Conservation (phyloP, 73 alveolate genomes). For the Paramecium tetraurelia region DNA sequence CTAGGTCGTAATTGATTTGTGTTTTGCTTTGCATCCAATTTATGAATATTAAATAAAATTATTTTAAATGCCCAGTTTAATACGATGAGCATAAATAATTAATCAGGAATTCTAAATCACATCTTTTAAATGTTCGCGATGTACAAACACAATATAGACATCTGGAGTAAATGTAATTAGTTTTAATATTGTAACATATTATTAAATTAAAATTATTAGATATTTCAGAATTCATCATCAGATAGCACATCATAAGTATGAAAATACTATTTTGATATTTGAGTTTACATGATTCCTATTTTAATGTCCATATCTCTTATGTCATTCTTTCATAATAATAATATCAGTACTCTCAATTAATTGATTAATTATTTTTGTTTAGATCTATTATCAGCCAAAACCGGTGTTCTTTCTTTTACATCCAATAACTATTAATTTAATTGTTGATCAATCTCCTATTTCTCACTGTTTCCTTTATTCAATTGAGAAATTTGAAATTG, state of each 20-base stretch:
- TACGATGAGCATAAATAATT: not conserved
- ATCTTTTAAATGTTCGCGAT: not conserved
- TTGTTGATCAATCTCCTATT: not conserved
- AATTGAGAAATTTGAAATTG: not conserved
- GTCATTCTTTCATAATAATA: not conserved
- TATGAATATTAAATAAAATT: not conserved
- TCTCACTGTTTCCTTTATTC: not conserved
- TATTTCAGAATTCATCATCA: constrained; percentile 6
- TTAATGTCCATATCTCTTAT: not conserved
- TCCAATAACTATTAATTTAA: not conserved
- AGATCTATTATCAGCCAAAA: not conserved
- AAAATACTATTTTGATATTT: not conserved
- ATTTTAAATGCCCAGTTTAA: not conserved
- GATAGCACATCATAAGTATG: not conserved
- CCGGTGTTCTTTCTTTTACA: not conserved
- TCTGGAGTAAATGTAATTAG: not conserved
- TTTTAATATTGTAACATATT: not conserved
- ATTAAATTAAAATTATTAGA: not conserved
- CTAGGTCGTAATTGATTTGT: not conserved
- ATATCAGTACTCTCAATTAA: not conserved
- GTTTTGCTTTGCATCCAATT: not conserved
- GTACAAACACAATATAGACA: not conserved
- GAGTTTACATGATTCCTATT: not conserved
- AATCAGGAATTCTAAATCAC: not conserved
- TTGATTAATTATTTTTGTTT: not conserved